phyloP scores from a whole-genome alignment of 1,139 yeast genomes.

The Blastobotrys elegans region DNA sequence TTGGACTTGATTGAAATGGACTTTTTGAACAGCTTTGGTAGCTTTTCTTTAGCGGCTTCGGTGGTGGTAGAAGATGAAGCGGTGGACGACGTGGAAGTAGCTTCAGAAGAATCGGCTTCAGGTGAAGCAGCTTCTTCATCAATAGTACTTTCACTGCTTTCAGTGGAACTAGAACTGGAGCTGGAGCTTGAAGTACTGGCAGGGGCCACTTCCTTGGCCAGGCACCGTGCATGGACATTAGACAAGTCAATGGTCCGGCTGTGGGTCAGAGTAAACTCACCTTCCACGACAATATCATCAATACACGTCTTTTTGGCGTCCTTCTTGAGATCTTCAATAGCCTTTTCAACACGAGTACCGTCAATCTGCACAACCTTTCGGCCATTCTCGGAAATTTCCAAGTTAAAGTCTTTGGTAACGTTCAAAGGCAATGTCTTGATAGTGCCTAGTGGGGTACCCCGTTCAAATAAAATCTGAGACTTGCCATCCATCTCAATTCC shows the following conservation, averaged over 20 bases:
- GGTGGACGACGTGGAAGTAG: conserved; percentile 10
- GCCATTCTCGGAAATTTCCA: conserved; percentile 55
- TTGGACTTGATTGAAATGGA: conserved; percentile 21
- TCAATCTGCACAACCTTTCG: conserved; percentile 40
- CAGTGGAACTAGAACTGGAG: conserved; percentile 6
- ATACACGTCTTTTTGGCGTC: conserved; percentile 23
- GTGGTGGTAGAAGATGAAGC: conserved; percentile 13
- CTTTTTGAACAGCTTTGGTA: conserved; percentile 16
- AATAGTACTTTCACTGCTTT: conserved; percentile 2
- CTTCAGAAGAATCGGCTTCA: not conserved
- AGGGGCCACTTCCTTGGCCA: conserved; percentile 15
- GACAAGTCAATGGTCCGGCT: conserved; percentile 29
- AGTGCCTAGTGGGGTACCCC: conserved; percentile 31
- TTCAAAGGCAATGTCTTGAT: conserved; percentile 17
- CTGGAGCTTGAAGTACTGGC: conserved; percentile 5
- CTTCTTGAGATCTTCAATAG: conserved; percentile 22
- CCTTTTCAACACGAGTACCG: conserved; percentile 25
- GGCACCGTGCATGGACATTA: conserved; percentile 19
- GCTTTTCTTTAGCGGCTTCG: conserved; percentile 4
- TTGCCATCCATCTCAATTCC: conserved; percentile 15
- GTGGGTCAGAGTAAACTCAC: conserved; percentile 24
- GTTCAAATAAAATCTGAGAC: conserved; percentile 24
- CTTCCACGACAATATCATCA: conserved; percentile 24
- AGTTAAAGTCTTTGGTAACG: conserved; percentile 30
- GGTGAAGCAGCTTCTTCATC: conserved; percentile 9